Base-by-base conservation (phyloP, 345 rosid species). In the Camelina hispida region DNA sequence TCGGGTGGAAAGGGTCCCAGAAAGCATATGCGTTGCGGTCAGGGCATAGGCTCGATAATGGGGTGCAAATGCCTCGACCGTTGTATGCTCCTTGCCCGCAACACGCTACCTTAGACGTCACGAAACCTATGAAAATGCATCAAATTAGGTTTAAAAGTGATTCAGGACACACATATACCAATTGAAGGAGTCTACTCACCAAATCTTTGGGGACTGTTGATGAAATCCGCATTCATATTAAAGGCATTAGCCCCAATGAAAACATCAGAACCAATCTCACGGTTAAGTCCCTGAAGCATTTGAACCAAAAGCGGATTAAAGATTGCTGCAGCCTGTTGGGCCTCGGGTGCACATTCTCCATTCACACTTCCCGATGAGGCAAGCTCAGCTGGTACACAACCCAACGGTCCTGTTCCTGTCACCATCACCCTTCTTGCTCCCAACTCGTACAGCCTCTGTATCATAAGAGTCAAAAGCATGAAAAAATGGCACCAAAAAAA, bases 1-100 rank as follows among this genome's bases (percentile, higher is more conserved):
- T 73, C n/a, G 97, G 97, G 23, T 91, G 97, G 63, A 85, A 91
- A 63, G 87, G 72, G 56, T 91, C 97, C 95, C 93, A 89, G 54
- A 89, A 86, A 0, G 75, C 95, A 68, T 71, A 83, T 3, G 59
- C 17, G n/a, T 85, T 85, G 37, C 93, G 75, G 78, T 91, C 75
- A 7, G 79, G 83, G 82, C 97, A 91, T 63, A 91, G 53, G 79
- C 80, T 87, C 2, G 90, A 91, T 7, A 80, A 74, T 1, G 18
- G n/a, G 0, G 84, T 87, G 63, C 97, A 91, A 15, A 89, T 77
- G 15, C 95, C 95, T 20, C 82, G 74, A 17, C 95, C 97, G 65
- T 85, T 86, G 47, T 84, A 86, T 2, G 88, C 85, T 62, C 95
- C 93, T 81, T 89, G 97, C 4, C 91, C 95, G 2, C 89, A 89